Evolutionary conservation across 1,284 basidiomycete species (phyloP), one percentile per base, ranked within the genome.

Genomic region (Papiliotrema fonsecae): DNA sequence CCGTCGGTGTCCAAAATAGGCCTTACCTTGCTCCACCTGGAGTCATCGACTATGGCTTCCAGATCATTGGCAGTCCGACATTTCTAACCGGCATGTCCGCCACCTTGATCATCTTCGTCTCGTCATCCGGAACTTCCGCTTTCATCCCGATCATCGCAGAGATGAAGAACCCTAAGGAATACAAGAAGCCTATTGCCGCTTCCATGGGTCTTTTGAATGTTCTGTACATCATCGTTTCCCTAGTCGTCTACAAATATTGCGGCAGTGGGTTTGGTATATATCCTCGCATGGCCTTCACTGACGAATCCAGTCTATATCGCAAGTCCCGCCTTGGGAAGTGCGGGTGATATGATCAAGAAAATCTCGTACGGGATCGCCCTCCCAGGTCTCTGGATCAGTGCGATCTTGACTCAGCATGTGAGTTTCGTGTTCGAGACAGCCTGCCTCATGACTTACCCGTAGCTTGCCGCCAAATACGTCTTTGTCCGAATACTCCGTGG

Each of bases 401-500:
- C 54, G n/a, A 54, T 61, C 22, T 49, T 73, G 32, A 62, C 65
- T 52, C 55, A 51, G 25, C 65, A 65, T 50, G 58, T 18, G 63
- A 67, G 48, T 61, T 53, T 47, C 14, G n/a, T n/a, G 7, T 19
- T 19, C 14, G 3, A 7, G 19, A 11, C 21, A 16, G 52, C 48
- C 32, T 41, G 62, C 39, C 58, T 49, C 26, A 51, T 55, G n/a
- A n/a, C n/a, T 22, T 19, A 18, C 25, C 21, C 4, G 44, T 47
- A 48, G 50, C 38, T 42, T 49, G 52, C 46, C 50, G 50, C 38
- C 16, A 42, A 48, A 18, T 41, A 42, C 38, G 59, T 83, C 41
- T 83, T 85, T 58, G 75, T 85, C 48, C 77, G 82, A 10, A 56
- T 80, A 46, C 80, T 85, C 60, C 77, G 81, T n/a, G 75, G 77